Evolutionary conservation across 768 basidiomycete genomes (phyloP), one percentile per base, ranked within the genome.

Genomic region (Xerocomellus intermedius): DNA sequence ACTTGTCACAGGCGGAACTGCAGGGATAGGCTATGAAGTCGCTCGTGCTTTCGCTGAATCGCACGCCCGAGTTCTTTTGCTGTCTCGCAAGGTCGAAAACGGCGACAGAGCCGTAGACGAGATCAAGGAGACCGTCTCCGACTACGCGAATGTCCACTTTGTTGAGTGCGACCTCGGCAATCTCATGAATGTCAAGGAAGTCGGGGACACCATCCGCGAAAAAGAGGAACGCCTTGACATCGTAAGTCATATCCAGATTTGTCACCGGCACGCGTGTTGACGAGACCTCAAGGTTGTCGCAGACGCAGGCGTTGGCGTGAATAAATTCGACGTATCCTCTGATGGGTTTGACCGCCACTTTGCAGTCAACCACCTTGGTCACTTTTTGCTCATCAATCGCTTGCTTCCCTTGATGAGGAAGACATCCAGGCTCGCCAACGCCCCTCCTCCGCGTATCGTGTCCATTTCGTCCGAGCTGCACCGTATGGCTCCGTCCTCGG

Each of bases 371-470:
- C 45, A 33, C 19, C 32, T 47, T 21, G 45, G 45, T 14, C 45
- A 33, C 32, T 24, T 33, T 51, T 21, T 35, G 32, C 24, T 48
- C n/a, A 8, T 36, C 30, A 52, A 52, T 26, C 51, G 44, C 19
- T 22, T 52, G 47, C 48, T 53, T 38, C 46, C 46, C n/a, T 50
- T 53, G 37, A 38, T 32, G 46, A 39, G 48, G 30, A 50, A 53
- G 45, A 49, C 46, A 8, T 28, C 19, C 28, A 50, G 32, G 28
- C 32, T 45, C 24, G 50, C 42, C 33, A 13, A 46, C 8, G 10
- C 28, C 10, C 19, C 44, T 48, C 5, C 16, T 2, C 52, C 42
- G 5, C 30, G 52, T 17, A 55, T 55, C 21, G 52, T 55, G 35
- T 42, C 42, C 41, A 12, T 55, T 54, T 55, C 54, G 22, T 43